Percentiles rank a stretch among this genome's conserved stretches.
phyloP scores from a whole-genome alignment of 1,284 basidiomycete species.

The Trichosporon coremiiforme region DNA sequence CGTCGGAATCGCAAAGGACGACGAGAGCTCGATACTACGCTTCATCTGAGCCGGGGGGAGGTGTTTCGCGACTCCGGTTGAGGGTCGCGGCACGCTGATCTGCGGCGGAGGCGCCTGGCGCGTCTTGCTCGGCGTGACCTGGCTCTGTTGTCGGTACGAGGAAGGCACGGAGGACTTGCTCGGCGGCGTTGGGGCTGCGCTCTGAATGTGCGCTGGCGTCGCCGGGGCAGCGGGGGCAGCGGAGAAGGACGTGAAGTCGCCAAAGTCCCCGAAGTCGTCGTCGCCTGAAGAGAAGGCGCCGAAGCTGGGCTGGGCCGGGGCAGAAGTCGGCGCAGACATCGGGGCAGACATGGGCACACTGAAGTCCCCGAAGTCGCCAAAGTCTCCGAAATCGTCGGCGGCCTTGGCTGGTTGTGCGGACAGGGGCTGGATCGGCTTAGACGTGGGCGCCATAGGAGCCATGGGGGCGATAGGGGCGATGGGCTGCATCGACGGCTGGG shows the following conservation, averaged over 20 bases:
- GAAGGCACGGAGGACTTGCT: background rate
- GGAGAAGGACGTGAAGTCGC: conserved; percentile 25
- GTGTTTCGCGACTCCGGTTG: background rate
- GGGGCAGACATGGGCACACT: background rate
- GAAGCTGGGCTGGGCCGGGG: conserved; percentile 13
- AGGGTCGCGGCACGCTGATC: background rate
- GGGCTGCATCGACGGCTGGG: background rate
- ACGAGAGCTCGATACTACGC: background rate
- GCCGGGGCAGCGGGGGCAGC: background rate
- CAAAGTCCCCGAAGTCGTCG: conserved; percentile 31
- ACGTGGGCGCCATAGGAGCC: background rate
- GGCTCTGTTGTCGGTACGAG: background rate
- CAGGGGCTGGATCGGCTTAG: background rate
- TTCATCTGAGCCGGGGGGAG: conserved; percentile 5
- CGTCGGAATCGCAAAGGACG: background rate
- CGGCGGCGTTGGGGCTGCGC: conserved; percentile 10
- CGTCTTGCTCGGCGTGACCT: background rate
- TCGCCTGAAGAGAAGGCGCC: conserved; percentile 18
- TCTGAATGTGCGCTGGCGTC: background rate
- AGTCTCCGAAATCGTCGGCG: background rate
- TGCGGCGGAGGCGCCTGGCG: background rate
- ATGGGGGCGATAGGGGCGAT: conserved; percentile 6
- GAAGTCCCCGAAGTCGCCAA: conserved; percentile 28
- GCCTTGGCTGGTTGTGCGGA: background rate
- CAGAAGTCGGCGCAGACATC: background rate